These are phyloP conservation scores for Cenchrus americanus DNA, from an alignment of 176 grass and related monocot genomes.

Conservation along the genomic window DNA sequence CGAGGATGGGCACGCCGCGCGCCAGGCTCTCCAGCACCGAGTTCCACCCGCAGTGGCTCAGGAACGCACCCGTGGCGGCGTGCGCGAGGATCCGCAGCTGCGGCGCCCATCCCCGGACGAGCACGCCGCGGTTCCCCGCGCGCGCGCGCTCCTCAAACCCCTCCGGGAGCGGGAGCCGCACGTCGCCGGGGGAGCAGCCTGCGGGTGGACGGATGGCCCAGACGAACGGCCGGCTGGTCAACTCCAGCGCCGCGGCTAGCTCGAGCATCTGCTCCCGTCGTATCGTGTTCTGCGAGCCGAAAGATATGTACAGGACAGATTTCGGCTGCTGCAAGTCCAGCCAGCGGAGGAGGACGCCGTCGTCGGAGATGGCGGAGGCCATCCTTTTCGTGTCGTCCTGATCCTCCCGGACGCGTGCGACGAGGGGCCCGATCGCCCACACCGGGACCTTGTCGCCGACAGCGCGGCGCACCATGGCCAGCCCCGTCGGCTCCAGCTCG, in stretches of 20 bases:
- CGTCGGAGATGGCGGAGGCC: no score
- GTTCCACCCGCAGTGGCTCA: conserved; percentile 81
- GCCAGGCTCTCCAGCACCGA: conserved; percentile 57
- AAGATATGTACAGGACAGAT: neutral
- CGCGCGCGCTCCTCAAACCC: conserved; percentile 22
- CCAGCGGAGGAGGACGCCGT: neutral
- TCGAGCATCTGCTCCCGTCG: neutral
- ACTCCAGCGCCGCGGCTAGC: neutral
- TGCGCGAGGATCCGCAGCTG: no score
- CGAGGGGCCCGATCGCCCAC: conserved; percentile 42
- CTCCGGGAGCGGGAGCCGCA: conserved; percentile 39
- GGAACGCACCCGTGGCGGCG: conserved; percentile 44
- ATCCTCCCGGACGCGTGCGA: neutral
- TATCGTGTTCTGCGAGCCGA: conserved; percentile 19
- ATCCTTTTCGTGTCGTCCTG: neutral
- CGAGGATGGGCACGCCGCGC: no score
- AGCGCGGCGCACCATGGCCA: conserved; percentile 29
- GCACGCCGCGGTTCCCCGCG: no score
- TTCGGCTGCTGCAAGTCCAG: neutral
- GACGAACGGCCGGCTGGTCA: neutral
- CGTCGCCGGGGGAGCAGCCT: neutral
- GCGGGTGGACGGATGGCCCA: neutral
- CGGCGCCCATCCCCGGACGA: no score
- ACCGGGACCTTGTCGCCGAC: neutral
- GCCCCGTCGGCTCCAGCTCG: conserved; percentile 37